Evolutionary conservation across 2,329 filamentous ascomycete genomes (phyloP).

Genomic region (Penicillium sp.): DNA sequence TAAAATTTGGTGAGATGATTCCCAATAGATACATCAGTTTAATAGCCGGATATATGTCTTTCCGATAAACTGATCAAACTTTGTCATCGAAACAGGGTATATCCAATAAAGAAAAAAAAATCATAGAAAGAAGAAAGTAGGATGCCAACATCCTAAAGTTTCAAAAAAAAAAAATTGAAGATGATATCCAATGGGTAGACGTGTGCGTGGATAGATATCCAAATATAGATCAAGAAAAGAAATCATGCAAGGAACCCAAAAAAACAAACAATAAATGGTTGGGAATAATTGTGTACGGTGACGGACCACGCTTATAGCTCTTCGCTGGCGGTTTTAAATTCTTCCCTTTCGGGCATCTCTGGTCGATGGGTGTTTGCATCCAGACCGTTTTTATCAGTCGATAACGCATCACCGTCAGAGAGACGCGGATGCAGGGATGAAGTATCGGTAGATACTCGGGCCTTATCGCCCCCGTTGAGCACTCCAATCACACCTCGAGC

Average conservation of each 20-base stretch:
- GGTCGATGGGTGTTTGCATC: conserved; percentile 20
- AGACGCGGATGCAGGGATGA: conserved; percentile 14
- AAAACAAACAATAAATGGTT: not conserved
- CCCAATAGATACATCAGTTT: not conserved
- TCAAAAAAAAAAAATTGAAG: not conserved
- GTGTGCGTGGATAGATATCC: not conserved
- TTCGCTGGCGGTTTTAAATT: conserved; percentile 31
- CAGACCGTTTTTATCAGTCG: conserved; percentile 4
- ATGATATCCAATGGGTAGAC: not conserved
- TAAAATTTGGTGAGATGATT: not conserved
- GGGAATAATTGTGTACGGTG: not conserved
- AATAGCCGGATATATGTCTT: not conserved
- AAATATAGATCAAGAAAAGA: not conserved
- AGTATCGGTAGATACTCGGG: conserved; percentile 27
- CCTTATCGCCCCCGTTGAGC: conserved; percentile 16
- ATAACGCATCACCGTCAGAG: conserved; percentile 13
- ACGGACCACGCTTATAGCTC: not conserved
- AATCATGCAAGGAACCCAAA: not conserved
- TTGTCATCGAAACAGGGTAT: not conserved
- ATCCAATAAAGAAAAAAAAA: not conserved
- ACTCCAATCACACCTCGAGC: conserved; percentile 29
- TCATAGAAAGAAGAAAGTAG: not conserved
- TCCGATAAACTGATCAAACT: not conserved
- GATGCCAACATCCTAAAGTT: not conserved
- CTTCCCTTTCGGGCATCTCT: conserved; percentile 30